These are phyloP conservation scores for Penicillium brevicompactum DNA, from an alignment of 2,329 filamentous ascomycete genomes.

Conservation along the genomic window DNA sequence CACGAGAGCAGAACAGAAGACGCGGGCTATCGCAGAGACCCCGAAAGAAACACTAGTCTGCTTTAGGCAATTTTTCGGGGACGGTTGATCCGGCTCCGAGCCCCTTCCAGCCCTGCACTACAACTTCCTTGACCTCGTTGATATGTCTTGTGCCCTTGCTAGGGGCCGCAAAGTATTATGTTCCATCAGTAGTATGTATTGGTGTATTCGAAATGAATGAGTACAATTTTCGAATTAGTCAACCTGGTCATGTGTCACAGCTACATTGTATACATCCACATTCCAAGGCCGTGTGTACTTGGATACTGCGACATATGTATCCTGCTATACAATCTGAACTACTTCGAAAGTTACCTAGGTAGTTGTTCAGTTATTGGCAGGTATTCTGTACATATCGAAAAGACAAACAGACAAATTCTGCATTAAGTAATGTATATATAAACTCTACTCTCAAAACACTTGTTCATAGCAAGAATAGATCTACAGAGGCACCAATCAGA, in stretches of 20 bases:
- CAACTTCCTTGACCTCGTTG: not conserved
- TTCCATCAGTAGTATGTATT: too few species aligned
- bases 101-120: not conserved
- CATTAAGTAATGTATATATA: too few species aligned
- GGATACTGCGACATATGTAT: not conserved
- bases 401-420: too few species aligned
- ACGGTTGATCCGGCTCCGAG: slow-evolving; percentile 33
- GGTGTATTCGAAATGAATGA: too few species aligned
- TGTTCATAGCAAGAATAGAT: not conserved
- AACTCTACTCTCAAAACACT: not conserved
- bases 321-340: not conserved
- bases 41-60: slow-evolving; percentile 39
- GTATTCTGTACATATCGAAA: too few species aligned
- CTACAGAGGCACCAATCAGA: slow-evolving; percentile 10
- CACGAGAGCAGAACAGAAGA: slow-evolving; percentile 31
- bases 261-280: not conserved
- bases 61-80: slow-evolving; percentile 29
- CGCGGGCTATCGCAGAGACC: slow-evolving; percentile 44
- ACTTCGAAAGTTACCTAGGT: too few species aligned
- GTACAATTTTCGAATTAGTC: too few species aligned
- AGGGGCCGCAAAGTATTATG: not conserved
- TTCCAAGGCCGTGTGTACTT: not conserved
- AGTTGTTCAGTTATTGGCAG: too few species aligned
- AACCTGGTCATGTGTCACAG: too few species aligned
- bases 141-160: not conserved